phyloP scores from a whole-genome alignment of 1,284 basidiomycete species.

The Apiotrichum siamense region DNA sequence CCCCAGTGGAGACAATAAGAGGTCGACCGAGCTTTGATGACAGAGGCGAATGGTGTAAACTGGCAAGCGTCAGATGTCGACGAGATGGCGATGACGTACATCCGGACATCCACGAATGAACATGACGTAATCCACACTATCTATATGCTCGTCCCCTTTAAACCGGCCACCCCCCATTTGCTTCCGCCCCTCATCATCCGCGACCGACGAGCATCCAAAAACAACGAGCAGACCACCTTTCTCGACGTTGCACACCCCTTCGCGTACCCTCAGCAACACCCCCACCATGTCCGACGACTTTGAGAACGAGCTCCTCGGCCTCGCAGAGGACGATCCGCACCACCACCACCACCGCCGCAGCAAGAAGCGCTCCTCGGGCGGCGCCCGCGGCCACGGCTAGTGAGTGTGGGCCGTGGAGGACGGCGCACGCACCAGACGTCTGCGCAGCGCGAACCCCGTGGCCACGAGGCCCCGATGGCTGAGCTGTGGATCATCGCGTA shows the following conservation, averaged over 20 bases:
- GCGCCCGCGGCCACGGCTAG: constrained; percentile 22
- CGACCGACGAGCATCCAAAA: background rate
- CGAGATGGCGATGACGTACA: no score
- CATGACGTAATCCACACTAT: no score
- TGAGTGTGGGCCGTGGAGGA: background rate
- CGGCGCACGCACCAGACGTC: background rate
- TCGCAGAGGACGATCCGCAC: constrained; percentile 44
- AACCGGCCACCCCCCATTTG: no score
- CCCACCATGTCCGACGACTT: constrained; percentile 43
- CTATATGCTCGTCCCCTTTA: no score
- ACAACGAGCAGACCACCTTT: background rate
- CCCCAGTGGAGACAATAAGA: no score
- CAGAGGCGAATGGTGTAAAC: no score
- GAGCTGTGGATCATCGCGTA: no score
- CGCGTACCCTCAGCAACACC: background rate
- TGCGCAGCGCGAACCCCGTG: background rate
- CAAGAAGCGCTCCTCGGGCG: constrained; percentile 31
- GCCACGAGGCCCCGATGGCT: background rate
- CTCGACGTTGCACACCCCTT: background rate
- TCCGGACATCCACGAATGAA: no score
- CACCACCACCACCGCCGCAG: no score
- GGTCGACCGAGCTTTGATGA: no score
- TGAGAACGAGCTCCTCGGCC: constrained; percentile 46
- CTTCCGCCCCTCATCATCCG: background rate
- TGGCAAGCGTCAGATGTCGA: no score